Evolutionary conservation across 148 eudicot species (phyloP).

Genomic region (Heliosperma pusillum): DNA sequence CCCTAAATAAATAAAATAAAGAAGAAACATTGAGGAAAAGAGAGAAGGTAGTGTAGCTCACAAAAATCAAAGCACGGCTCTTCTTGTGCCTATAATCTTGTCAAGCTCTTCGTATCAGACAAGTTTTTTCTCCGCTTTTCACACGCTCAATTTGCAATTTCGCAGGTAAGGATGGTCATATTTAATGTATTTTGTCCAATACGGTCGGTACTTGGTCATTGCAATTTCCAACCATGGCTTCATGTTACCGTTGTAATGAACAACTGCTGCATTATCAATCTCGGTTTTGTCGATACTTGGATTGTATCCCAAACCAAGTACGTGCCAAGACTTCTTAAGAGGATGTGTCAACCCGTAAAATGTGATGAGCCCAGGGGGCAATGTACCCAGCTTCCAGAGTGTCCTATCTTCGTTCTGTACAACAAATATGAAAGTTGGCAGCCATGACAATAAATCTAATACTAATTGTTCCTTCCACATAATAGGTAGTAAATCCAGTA

Average conservation of each 20-base stretch:
- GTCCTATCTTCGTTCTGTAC: slow-evolving; percentile 74
- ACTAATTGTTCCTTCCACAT: neutral
- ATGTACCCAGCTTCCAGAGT: slow-evolving; percentile 88
- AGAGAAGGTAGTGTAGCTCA: neutral
- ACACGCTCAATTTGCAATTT: slow-evolving; percentile 60
- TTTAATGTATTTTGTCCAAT: slow-evolving; percentile 81
- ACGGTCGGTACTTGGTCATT: slow-evolving; percentile 64
- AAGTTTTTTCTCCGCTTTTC: slow-evolving; percentile 11
- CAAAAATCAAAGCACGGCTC: neutral
- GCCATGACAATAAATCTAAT: neutral
- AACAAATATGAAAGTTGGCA: slow-evolving; percentile 11
- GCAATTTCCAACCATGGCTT: slow-evolving; percentile 95
- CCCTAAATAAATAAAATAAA: neutral
- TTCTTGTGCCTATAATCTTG: neutral
- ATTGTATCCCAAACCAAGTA: slow-evolving; percentile 87
- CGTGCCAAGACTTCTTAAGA: slow-evolving; percentile 82
- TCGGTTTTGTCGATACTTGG: slow-evolving; percentile 60
- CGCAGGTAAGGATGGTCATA: slow-evolving; percentile 73
- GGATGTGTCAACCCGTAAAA: slow-evolving; percentile 74
- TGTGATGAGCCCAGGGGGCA: slow-evolving; percentile 89
- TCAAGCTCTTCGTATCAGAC: neutral
- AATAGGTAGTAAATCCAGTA: neutral
- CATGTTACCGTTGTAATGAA: slow-evolving; percentile 92
- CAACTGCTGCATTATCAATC: slow-evolving; percentile 78
- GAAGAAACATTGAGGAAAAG: neutral